Conservation (phyloP, 2,329 filamentous ascomycete species). For the Amphichorda felina region DNA sequence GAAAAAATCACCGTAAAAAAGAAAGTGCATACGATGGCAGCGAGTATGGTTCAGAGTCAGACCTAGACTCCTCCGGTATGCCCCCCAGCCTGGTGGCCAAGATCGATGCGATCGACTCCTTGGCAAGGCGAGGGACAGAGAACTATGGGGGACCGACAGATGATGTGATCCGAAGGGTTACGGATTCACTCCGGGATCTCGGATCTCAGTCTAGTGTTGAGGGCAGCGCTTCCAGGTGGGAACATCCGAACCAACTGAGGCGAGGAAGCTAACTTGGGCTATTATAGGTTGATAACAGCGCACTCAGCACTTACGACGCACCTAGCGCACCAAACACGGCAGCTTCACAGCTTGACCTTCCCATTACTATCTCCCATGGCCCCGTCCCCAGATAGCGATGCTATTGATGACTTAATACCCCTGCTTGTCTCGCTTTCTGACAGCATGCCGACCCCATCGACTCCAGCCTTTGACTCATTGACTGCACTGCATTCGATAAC, state of each 20-base stretch:
- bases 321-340: slow-evolving; percentile 62
- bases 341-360: slow-evolving; percentile 62
- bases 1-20: slow-evolving; percentile 35
- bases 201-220: slow-evolving; percentile 63
- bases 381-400: slow-evolving; percentile 48
- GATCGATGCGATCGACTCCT: slow-evolving; percentile 61
- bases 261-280: slow-evolving; percentile 6
- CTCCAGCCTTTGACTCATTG: slow-evolving; percentile 53
- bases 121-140: slow-evolving; percentile 55
- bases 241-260: neutral
- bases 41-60: slow-evolving; percentile 62
- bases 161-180: slow-evolving; percentile 55
- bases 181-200: slow-evolving; percentile 58
- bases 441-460: slow-evolving; percentile 52
- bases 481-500: slow-evolving; percentile 59
- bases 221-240: slow-evolving; percentile 57
- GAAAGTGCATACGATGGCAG: slow-evolving; percentile 58
- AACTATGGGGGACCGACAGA: slow-evolving; percentile 53
- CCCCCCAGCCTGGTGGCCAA: slow-evolving; percentile 53
- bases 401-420: slow-evolving; percentile 57
- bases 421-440: slow-evolving; percentile 53
- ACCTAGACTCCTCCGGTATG: slow-evolving; percentile 58
- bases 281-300: slow-evolving; percentile 58
- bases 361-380: slow-evolving; percentile 58
- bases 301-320: slow-evolving; percentile 66